Percentiles rank a stretch among this genome's conserved stretches.
Conservation (phyloP, 441 rosid species). For the Gossypium trilobum region DNA sequence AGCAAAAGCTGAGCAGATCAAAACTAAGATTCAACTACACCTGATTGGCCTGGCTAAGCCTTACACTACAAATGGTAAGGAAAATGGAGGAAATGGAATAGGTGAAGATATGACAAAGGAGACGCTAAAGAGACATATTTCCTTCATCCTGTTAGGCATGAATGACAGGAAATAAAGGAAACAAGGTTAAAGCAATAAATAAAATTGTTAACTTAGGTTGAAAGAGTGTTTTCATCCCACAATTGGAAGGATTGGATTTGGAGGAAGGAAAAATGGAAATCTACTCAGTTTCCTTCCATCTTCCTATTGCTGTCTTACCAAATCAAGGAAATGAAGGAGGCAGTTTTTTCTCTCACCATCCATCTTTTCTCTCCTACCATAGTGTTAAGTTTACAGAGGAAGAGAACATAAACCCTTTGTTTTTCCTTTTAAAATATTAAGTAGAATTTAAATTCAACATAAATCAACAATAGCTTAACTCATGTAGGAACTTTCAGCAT, state of each 20-base stretch:
- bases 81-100: not conserved
- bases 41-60: not conserved
- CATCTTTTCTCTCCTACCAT: not conserved
- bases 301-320: not conserved
- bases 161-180: not conserved
- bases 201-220: not conserved
- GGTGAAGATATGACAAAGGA: not conserved
- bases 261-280: not conserved
- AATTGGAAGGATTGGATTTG: not conserved
- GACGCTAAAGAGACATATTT: not conserved
- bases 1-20: not conserved
- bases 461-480: not conserved
- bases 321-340: not conserved
- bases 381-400: not conserved
- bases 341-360: too few species aligned
- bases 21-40: not conserved
- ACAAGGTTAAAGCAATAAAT: not conserved
- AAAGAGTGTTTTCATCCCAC: not conserved
- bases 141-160: not conserved
- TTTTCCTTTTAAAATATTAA: not conserved
- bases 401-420: not conserved
- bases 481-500: not conserved
- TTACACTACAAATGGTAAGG: not conserved
- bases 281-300: not conserved
- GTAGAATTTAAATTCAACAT: not conserved